Evolutionary conservation across 306 rosid genomes (phyloP).

Genomic region (Cicer cuneatum): DNA sequence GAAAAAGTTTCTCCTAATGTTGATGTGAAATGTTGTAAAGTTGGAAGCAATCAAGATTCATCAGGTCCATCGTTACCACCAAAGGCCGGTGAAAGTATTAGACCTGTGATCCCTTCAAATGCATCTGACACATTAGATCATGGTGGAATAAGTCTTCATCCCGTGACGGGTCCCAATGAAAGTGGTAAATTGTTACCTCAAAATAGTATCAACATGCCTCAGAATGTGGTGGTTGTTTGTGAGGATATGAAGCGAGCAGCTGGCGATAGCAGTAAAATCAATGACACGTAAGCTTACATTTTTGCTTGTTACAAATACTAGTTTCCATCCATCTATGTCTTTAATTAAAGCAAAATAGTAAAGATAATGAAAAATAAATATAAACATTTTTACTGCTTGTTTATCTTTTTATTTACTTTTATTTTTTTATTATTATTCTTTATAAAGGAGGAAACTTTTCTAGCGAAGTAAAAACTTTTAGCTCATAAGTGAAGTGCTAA

Average conservation of each 20-base stretch:
- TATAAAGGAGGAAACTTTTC: not conserved
- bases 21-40: conserved; percentile 48
- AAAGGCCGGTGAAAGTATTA: conserved; percentile 43
- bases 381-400: conserved; percentile 17
- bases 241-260: conserved; percentile 51
- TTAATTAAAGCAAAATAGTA: not conserved
- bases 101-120: conserved; percentile 46
- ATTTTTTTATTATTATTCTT: conserved; percentile 4
- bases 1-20: conserved; percentile 51
- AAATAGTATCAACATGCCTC: conserved; percentile 40
- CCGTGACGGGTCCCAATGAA: conserved; percentile 42
- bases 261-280: conserved; percentile 53
- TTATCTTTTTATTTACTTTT: not conserved
- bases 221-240: conserved; percentile 40
- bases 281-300: conserved; percentile 65
- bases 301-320: conserved; percentile 29
- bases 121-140: conserved; percentile 50
- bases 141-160: conserved; percentile 46
- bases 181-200: conserved; percentile 51
- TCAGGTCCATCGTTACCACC: conserved; percentile 47
- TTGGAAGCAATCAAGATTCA: conserved; percentile 50
- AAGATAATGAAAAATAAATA: conserved; percentile 1
- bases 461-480: conserved; percentile 17
- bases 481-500: conserved; percentile 19
- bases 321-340: conserved; percentile 18